Percentiles rank a stretch among this genome's conserved stretches.
These are phyloP conservation scores for Xylaria sp. DNA, from an alignment of 2,329 filamentous ascomycete genomes.

Conservation along the genomic window DNA sequence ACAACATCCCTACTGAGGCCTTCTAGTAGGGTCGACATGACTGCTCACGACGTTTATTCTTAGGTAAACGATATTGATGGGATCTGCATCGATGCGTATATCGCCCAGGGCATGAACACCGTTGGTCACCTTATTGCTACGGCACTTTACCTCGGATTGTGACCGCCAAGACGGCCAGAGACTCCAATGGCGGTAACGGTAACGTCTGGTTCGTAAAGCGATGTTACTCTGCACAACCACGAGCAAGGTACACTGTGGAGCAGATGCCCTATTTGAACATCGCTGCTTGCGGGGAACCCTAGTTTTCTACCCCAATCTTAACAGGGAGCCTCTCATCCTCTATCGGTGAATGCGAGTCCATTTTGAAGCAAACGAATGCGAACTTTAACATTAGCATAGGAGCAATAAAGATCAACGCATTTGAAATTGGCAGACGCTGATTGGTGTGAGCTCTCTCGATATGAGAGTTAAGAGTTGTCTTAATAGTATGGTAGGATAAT, in stretches of 20 bases:
- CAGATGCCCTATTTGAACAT: slow-evolving; percentile 16
- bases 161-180: background rate
- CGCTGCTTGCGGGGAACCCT: slow-evolving; percentile 23
- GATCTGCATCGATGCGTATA: slow-evolving; percentile 2
- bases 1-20: background rate
- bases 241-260: slow-evolving; percentile 6
- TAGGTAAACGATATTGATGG: slow-evolving; percentile 17
- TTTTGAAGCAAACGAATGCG: slow-evolving; percentile 17
- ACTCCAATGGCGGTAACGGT: background rate
- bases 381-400: background rate
- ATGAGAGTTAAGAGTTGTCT: too few species aligned
- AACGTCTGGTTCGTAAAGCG: slow-evolving; percentile 3
- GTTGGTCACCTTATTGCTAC: background rate
- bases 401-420: slow-evolving; percentile 4
- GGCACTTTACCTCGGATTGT: slow-evolving; percentile 12
- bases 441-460: background rate
- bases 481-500: too few species aligned
- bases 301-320: slow-evolving; percentile 6
- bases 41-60: slow-evolving; percentile 12
- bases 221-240: slow-evolving; percentile 17
- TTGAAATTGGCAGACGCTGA: slow-evolving; percentile 6
- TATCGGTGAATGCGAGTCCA: background rate
- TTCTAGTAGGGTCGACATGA: background rate
- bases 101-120: background rate
- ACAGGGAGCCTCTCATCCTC: background rate